Evolutionary conservation across 805 yeast species (phyloP).

Genomic region (Candida qinlingensis): DNA sequence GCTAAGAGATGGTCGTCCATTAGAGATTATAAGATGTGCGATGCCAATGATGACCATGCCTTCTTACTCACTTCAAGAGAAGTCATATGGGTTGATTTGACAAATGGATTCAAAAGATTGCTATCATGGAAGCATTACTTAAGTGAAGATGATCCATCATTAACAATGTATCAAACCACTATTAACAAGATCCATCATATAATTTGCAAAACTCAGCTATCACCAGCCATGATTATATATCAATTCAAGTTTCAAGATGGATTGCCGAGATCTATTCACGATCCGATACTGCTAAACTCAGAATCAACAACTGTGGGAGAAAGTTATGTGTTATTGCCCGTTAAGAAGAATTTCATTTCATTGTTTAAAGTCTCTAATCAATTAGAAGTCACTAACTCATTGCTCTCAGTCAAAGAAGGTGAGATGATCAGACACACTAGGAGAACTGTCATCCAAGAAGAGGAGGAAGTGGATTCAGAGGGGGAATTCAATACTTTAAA

Average conservation of each 20-base stretch:
- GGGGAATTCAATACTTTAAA: too few species aligned
- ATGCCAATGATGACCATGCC: conserved; percentile 28
- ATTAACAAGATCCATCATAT: conserved; percentile 19
- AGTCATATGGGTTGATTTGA: conserved; percentile 44
- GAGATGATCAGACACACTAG: neutral
- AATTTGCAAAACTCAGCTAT: conserved; percentile 26
- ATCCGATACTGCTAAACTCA: conserved; percentile 26
- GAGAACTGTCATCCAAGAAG: neutral
- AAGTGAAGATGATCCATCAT: conserved; percentile 47
- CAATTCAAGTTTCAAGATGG: conserved; percentile 31
- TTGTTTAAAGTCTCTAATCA: conserved; percentile 1
- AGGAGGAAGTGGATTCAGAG: too few species aligned
- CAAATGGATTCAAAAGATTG: conserved; percentile 36
- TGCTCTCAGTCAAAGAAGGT: conserved; percentile 7
- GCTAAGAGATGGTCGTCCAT: conserved; percentile 28
- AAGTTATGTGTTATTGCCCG: conserved; percentile 5
- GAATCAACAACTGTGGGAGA: conserved; percentile 2
- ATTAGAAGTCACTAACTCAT: conserved; percentile 5
- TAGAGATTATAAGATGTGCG: conserved; percentile 35
- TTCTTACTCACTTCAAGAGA: conserved; percentile 65
- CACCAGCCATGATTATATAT: conserved; percentile 29
- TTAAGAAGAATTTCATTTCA: neutral
- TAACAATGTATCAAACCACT: conserved; percentile 33
- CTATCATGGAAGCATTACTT: conserved; percentile 73
- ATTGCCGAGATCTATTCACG: conserved; percentile 33